A percentile compares a stretch with the other conserved stretches of the same genome.
Evolutionary conservation across 345 rosid genomes (phyloP).

Genomic region (Sapria himalayana): DNA sequence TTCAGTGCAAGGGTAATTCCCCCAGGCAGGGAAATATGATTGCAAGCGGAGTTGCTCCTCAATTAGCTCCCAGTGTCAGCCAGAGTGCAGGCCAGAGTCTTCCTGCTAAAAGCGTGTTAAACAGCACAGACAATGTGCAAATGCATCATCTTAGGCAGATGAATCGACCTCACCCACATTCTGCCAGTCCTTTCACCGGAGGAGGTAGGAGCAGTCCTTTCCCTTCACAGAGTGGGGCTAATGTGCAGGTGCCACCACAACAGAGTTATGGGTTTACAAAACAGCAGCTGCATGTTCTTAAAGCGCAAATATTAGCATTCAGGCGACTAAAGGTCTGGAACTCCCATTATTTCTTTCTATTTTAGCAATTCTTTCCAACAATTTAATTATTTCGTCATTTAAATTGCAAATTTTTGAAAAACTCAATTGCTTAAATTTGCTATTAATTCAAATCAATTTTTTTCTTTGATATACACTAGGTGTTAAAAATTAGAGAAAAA

Average conservation of each 20-base stretch:
- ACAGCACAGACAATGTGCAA: slow-evolving; percentile 35
- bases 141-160: slow-evolving; percentile 43
- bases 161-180: slow-evolving; percentile 37
- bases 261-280: slow-evolving; percentile 62
- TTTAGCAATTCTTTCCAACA: no score
- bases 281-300: slow-evolving; percentile 89
- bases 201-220: slow-evolving; percentile 19
- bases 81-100: slow-evolving; percentile 36
- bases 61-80: slow-evolving; percentile 28
- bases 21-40: slow-evolving; percentile 26
- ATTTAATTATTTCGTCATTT: no score
- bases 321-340: slow-evolving; percentile 68
- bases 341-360: slow-evolving; percentile 5
- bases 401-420: no score
- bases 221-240: slow-evolving; percentile 30
- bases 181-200: slow-evolving; percentile 28
- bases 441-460: no score
- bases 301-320: slow-evolving; percentile 94
- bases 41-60: slow-evolving; percentile 59
- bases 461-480: no score
- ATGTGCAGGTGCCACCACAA: slow-evolving; percentile 28
- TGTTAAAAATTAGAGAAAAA: no score
- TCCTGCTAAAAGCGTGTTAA: slow-evolving; percentile 23
- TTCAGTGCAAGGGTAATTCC: no score
- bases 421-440: no score